These are phyloP conservation scores for Tothia fuscella DNA, from an alignment of 2,329 filamentous ascomycete species.

Conservation along the genomic window DNA sequence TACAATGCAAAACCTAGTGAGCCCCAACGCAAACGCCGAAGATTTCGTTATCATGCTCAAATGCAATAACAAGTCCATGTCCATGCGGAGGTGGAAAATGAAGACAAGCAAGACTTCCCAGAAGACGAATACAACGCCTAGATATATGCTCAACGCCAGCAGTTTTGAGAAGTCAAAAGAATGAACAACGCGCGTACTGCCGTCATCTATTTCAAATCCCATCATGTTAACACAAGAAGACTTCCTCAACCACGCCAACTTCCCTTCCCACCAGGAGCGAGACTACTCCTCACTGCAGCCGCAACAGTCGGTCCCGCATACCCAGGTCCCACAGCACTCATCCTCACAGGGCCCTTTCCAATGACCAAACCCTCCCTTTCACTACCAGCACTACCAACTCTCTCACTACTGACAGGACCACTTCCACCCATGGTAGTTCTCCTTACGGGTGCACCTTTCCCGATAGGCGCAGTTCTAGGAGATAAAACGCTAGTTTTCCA, in stretches of 20 bases:
- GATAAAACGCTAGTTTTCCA: conserved; percentile 47
- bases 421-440: conserved; percentile 25
- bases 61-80: too few relatives aligned
- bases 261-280: conserved; percentile 1
- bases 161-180: too few relatives aligned
- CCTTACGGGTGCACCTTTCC: conserved; percentile 36
- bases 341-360: conserved; percentile 19
- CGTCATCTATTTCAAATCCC: too few relatives aligned
- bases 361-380: conserved; percentile 12
- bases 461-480: conserved; percentile 46
- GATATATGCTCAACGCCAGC: too few relatives aligned
- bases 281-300: conserved; percentile 2
- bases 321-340: conserved; percentile 12
- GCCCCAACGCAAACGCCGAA: too few relatives aligned
- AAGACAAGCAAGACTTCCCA: too few relatives aligned
- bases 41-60: too few relatives aligned
- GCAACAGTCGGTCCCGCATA: conserved; percentile 1
- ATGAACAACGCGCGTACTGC: too few relatives aligned
- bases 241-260: not conserved
- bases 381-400: conserved; percentile 18
- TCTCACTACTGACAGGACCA: conserved; percentile 23
- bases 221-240: conserved; percentile 1
- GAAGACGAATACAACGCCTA: too few relatives aligned
- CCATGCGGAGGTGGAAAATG: too few relatives aligned
- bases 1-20: too few relatives aligned